Percentiles rank a stretch among this genome's conserved stretches.
phyloP scores from a whole-genome alignment of 1,284 basidiomycete genomes.

The Trichosporon faecale region DNA sequence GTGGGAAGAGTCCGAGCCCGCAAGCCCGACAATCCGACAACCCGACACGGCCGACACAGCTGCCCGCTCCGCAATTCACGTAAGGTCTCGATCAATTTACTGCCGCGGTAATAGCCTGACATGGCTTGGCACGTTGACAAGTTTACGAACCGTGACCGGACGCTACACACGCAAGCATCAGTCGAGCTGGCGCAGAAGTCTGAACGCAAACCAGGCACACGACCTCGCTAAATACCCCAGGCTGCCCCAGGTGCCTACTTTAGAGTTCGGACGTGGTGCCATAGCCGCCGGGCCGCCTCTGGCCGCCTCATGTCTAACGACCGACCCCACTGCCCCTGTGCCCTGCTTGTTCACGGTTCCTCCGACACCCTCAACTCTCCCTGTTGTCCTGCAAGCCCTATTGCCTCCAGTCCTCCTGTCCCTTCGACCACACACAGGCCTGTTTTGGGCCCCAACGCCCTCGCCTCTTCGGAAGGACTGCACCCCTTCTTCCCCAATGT shows the following conservation, averaged over 20 bases:
- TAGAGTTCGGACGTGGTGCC: neutral
- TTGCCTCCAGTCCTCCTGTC: neutral
- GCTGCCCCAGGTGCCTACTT: neutral
- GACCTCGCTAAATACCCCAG: neutral
- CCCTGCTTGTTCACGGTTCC: neutral
- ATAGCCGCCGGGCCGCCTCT: neutral
- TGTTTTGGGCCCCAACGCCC: neutral
- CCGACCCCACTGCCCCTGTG: neutral
- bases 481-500: slow-evolving; percentile 2
- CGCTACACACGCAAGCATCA: neutral
- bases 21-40: neutral
- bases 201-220: neutral
- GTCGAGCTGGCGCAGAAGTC: neutral
- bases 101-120: neutral
- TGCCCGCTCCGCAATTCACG: neutral
- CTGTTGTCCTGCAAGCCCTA: no score
- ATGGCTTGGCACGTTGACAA: neutral
- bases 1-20: neutral
- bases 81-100: neutral
- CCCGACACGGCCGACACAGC: neutral
- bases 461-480: slow-evolving; percentile 2
- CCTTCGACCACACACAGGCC: neutral
- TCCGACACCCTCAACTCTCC: neutral
- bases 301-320: neutral
- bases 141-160: neutral